A percentile compares a stretch with the other conserved stretches of the same genome.
Conservation (phyloP, 352 stramenopile genomes). For the Phytophthora fragariaefolia region DNA sequence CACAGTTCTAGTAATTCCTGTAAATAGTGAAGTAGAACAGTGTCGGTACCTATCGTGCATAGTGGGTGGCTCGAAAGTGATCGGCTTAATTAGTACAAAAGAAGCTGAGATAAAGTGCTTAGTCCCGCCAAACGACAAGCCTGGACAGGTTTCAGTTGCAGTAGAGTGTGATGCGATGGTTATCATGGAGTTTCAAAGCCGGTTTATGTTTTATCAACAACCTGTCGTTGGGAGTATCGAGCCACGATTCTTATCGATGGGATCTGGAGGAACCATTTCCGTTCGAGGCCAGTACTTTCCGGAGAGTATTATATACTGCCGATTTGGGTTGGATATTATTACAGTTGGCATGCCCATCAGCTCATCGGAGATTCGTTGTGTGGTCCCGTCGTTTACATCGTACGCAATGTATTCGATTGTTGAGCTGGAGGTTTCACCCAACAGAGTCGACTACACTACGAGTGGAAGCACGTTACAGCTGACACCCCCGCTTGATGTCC, state of each 20-base stretch:
- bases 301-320: constrained; percentile 28
- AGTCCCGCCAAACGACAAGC: constrained; percentile 22
- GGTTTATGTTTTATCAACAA: constrained; percentile 41
- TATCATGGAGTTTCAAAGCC: constrained; percentile 33
- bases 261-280: constrained; percentile 19
- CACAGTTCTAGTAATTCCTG: constrained; percentile 37
- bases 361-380: constrained; percentile 36
- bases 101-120: constrained; percentile 28
- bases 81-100: constrained; percentile 10
- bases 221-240: constrained; percentile 27
- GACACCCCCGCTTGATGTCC: constrained; percentile 33
- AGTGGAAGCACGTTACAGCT: constrained; percentile 34
- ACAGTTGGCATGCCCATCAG: constrained; percentile 23
- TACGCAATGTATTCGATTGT: constrained; percentile 27
- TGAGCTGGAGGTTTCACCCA: constrained; percentile 39
- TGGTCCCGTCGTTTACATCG: constrained; percentile 20
- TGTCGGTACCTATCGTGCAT: constrained; percentile 41
- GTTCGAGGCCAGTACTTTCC: constrained; percentile 38
- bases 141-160: constrained; percentile 24
- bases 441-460: constrained; percentile 42
- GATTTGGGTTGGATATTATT: constrained; percentile 24
- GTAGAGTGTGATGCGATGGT: constrained; percentile 39
- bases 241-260: constrained; percentile 30
- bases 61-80: constrained; percentile 28
- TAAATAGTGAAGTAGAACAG: constrained; percentile 5